A percentile compares a stretch with the other conserved stretches of the same genome.
Evolutionary conservation across 257 asterid genomes (phyloP).

Genomic region (Plantago elongata): DNA sequence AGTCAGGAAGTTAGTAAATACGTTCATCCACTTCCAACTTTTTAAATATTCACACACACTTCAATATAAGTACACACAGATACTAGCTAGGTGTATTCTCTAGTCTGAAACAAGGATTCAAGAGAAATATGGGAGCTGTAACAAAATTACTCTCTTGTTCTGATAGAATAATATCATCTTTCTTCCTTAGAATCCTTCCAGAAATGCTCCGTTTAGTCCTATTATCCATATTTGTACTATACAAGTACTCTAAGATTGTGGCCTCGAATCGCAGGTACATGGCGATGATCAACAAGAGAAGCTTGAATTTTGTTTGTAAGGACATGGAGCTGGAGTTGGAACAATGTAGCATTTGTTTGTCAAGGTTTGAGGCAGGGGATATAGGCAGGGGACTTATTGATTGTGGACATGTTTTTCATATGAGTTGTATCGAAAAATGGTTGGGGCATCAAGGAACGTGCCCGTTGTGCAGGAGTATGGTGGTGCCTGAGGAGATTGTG

Average conservation of each 20-base stretch:
- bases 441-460: conserved; percentile 36
- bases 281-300: conserved; percentile 30
- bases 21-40: too few species aligned
- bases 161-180: conserved; percentile 15
- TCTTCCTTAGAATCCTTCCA: conserved; percentile 31
- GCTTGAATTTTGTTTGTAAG: conserved; percentile 28
- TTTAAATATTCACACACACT: too few species aligned
- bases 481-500: conserved; percentile 36
- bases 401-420: conserved; percentile 46
- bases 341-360: conserved; percentile 51
- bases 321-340: not conserved
- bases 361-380: conserved; percentile 38
- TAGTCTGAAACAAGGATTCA: not conserved
- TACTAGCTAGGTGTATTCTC: not conserved
- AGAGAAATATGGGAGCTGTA: conserved; percentile 27
- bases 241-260: conserved; percentile 14
- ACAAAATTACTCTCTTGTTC: conserved; percentile 28
- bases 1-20: too few species aligned
- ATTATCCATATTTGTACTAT: conserved; percentile 15
- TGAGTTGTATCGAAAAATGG: conserved; percentile 49
- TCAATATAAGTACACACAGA: not conserved
- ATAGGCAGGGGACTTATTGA: conserved; percentile 30
- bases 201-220: conserved; percentile 29
- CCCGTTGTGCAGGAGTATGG: conserved; percentile 50
- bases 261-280: conserved; percentile 22